Base-by-base conservation (phyloP, 768 basidiomycete species). In the Kwoniella sp. region DNA sequence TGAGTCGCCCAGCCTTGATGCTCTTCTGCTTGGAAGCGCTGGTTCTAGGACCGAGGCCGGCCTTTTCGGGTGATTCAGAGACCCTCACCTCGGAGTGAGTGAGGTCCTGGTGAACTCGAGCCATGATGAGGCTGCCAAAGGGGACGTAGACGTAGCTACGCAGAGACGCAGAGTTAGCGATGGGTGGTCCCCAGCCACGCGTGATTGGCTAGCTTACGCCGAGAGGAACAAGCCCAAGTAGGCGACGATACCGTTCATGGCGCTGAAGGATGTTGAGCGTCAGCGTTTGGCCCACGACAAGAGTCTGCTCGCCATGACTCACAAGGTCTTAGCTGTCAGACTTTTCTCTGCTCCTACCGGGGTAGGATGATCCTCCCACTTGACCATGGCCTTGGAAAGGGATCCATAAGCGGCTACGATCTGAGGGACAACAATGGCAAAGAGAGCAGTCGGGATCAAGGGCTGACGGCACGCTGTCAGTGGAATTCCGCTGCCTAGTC, bases 341-440 rank as follows among this genome's bases (percentile, higher is more conserved):
- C 87, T 88, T 6, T 83, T 81, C 52, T 83, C 81, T 69, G 89
- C 83, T 2, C 82, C 81, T 2, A 85, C 85, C 58, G 86, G 82
- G 60, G 87, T 87, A 1, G 81, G 79, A 69, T 96, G 91, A 67
- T 95, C 92, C 76, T 99, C 93, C 88, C 89, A 92, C 37, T 80
- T 75, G 0, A 91, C 90, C 46, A 96, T 79, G 15, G 78, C 76
- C 43, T 76, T 77, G 1, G 89, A 88, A 41, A 84, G 78, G 4
- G 75, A 60, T 60, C 87, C 84, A 72, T 89, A 93, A 7, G 86
- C 69, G 1, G 79, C 80, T 2, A 92, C 79, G 15, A 96, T 78
- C 33, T 82, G 81, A 0, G 93, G 95, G 0, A 98, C 85, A 10
- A 92, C 75, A 0, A 82, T 78, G 5, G 84, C 79, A 73, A 96